Evolutionary conservation across 192 early-diverging fungal species (phyloP).

Genomic region (Podochytrium sp.): DNA sequence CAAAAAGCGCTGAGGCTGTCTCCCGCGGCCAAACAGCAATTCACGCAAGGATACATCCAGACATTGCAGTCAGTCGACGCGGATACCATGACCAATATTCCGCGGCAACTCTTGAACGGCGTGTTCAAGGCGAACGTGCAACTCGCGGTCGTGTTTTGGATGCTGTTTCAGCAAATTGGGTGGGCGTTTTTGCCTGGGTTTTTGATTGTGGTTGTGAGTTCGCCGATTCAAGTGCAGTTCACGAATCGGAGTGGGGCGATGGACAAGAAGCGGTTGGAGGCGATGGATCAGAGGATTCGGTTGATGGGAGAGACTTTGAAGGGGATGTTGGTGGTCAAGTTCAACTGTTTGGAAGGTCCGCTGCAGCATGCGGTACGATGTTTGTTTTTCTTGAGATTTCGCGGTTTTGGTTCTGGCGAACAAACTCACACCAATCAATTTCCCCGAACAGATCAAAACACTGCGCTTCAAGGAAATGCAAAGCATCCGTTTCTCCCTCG

Average conservation of each 20-base stretch:
- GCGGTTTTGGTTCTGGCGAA: too few relatives aligned
- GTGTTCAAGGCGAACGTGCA: not conserved
- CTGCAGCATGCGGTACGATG: slow-evolving; percentile 20
- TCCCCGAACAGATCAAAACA: slow-evolving; percentile 8
- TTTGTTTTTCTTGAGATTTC: not conserved
- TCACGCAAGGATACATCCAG: slow-evolving; percentile 29
- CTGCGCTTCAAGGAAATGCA: slow-evolving; percentile 20
- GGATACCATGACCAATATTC: not conserved
- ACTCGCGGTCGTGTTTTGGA: slow-evolving; percentile 7
- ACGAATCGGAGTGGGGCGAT: slow-evolving; percentile 10
- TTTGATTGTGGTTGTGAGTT: slow-evolving; percentile 10
- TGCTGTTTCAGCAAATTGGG: slow-evolving; percentile 26
- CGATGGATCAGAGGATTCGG: slow-evolving; percentile 16
- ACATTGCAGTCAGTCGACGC: slow-evolving; percentile 24
- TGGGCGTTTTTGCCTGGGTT: slow-evolving; percentile 29
- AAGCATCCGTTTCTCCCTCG: slow-evolving; percentile 4
- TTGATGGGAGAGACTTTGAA: slow-evolving; percentile 26
- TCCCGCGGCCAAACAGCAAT: slow-evolving; percentile 25
- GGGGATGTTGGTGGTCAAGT: slow-evolving; percentile 29
- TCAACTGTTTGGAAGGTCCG: slow-evolving; percentile 4
- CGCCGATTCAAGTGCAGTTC: slow-evolving; percentile 10
- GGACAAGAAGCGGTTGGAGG: slow-evolving; percentile 18
- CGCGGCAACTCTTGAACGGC: slow-evolving; percentile 22
- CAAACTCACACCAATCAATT: too few relatives aligned
- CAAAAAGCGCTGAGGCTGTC: slow-evolving; percentile 36